Conservation (phyloP, 148 eudicot species). For the Heliamphora exappendiculata region DNA sequence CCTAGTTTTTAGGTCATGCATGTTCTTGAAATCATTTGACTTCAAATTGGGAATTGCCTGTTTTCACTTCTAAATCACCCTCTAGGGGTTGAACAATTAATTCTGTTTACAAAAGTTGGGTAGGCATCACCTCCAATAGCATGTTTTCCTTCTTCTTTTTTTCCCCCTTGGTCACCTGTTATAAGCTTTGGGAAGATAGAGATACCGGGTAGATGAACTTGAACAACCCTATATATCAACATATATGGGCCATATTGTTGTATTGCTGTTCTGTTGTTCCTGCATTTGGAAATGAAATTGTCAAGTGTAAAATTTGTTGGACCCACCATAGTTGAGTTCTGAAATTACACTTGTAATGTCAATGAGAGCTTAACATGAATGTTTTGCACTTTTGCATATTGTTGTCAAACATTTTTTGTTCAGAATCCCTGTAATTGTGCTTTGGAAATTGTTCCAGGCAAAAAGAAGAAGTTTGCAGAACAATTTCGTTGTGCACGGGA, state of each 20-base stretch:
- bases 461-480: constrained; percentile 82
- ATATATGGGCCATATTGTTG: background rate
- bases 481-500: constrained; percentile 87
- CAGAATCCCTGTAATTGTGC: background rate
- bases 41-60: background rate
- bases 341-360: background rate
- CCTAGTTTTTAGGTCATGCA: background rate
- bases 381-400: background rate
- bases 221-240: background rate
- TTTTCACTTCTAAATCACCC: background rate
- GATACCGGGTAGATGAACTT: background rate
- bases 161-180: background rate
- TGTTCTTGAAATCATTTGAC: background rate
- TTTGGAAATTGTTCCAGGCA: constrained; percentile 42
- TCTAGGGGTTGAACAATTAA: background rate
- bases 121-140: background rate
- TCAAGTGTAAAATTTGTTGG: background rate
- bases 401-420: background rate
- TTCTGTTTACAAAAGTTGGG: background rate
- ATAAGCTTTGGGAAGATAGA: background rate
- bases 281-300: background rate
- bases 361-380: background rate
- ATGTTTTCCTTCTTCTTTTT: background rate
- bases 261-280: background rate
- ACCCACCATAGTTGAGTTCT: constrained; percentile 1